A percentile compares a stretch with the other conserved stretches of the same genome.
Conservation (phyloP, 257 asterid genomes). For the Petunia axillaris region DNA sequence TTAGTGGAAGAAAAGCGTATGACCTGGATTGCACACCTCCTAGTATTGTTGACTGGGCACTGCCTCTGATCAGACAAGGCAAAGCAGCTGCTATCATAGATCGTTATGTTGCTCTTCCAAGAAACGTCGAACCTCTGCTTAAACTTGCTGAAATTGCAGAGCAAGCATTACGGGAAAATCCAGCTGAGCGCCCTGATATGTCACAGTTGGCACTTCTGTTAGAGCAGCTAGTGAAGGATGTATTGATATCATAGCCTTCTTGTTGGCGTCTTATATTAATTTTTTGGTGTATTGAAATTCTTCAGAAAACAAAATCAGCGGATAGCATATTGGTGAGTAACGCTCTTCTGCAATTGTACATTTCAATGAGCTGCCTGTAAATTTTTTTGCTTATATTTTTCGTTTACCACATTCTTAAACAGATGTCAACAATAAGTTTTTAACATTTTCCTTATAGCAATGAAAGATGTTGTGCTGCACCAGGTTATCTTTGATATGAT, state of each 20-base stretch:
- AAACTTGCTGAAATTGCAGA: conserved; percentile 89
- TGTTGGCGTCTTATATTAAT: conserved; percentile 13
- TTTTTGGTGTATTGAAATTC: conserved; percentile 38
- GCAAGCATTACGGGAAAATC: conserved; percentile 73
- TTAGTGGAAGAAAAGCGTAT: conserved; percentile 77
- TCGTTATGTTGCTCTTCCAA: conserved; percentile 68
- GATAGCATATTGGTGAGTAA: conserved; percentile 47
- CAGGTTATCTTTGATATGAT: neutral
- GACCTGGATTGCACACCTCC: conserved; percentile 78
- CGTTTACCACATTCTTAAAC: conserved; percentile 12
- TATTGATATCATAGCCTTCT: conserved; percentile 58
- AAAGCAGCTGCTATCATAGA: conserved; percentile 83
- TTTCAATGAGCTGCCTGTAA: conserved; percentile 62
- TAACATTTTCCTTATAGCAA: neutral
- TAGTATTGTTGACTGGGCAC: conserved; percentile 79
- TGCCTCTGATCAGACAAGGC: conserved; percentile 74
- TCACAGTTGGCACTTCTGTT: conserved; percentile 62
- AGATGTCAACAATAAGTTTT: conserved; percentile 18
- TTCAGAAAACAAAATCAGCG: conserved; percentile 35
- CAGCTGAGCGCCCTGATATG: conserved; percentile 56
- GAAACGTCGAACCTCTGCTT: conserved; percentile 87
- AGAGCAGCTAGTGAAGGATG: conserved; percentile 77
- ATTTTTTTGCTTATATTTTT: conserved; percentile 36
- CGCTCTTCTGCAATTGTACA: conserved; percentile 70
- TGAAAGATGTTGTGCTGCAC: conserved; percentile 14